These are phyloP conservation scores for Lentinus polychrous DNA, from an alignment of 1,284 basidiomycete species.

Conservation along the genomic window DNA sequence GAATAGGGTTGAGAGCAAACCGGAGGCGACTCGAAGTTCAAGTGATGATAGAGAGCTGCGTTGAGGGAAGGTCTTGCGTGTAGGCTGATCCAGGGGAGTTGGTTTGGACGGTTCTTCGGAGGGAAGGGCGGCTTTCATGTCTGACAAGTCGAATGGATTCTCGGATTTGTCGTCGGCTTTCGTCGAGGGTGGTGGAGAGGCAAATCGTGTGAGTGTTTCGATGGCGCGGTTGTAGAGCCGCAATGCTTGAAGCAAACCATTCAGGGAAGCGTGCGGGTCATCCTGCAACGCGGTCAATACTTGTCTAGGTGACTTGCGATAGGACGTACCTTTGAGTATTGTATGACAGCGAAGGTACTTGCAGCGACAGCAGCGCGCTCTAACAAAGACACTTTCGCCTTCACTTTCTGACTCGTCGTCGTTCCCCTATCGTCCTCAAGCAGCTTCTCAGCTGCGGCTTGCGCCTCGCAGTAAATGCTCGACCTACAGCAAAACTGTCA, in stretches of 20 bases:
- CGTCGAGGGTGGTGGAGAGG: slow-evolving; percentile 23
- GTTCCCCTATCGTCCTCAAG: slow-evolving; percentile 34
- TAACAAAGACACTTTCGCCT: slow-evolving; percentile 48
- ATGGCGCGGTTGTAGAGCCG: slow-evolving; percentile 77
- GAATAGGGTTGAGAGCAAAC: slow-evolving; percentile 59
- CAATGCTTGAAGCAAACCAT: slow-evolving; percentile 62
- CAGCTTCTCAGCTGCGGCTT: slow-evolving; percentile 35
- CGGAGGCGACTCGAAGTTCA: slow-evolving; percentile 73
- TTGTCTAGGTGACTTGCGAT: neutral
- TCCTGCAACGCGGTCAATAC: slow-evolving; percentile 39
- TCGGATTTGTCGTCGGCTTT: slow-evolving; percentile 25
- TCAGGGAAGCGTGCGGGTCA: slow-evolving; percentile 54
- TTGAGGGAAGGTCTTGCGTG: slow-evolving; percentile 17
- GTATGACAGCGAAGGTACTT: slow-evolving; percentile 59
- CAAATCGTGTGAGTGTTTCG: slow-evolving; percentile 62
- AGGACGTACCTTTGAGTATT: slow-evolving; percentile 52
- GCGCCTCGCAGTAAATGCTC: slow-evolving; percentile 52
- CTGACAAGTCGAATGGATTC: slow-evolving; percentile 56
- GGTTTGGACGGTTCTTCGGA: slow-evolving; percentile 9
- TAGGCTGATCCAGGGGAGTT: slow-evolving; percentile 7
- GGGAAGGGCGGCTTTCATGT: slow-evolving; percentile 30
- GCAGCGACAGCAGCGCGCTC: slow-evolving; percentile 71
- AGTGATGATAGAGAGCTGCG: slow-evolving; percentile 42
- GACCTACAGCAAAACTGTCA: slow-evolving; percentile 31
- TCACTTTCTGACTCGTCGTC: slow-evolving; percentile 50